A percentile compares a stretch with the other conserved stretches of the same genome.
Conservation (phyloP, 176 grass and related monocot species). For the Dactylis glomerata region DNA sequence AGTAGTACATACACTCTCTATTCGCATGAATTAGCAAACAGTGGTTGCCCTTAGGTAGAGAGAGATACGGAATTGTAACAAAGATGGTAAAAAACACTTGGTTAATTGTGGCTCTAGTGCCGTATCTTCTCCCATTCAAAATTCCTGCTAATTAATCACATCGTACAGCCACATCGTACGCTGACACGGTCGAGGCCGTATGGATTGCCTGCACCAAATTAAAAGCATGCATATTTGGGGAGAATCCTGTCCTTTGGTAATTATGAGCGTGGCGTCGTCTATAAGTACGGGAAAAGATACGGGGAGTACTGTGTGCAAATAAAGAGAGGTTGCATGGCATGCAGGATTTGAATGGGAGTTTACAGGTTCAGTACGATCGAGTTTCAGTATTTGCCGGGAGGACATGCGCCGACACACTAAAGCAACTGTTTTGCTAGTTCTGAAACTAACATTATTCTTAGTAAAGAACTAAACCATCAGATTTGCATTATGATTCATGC, state of each 20-base stretch:
- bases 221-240: neutral
- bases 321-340: no score
- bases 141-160: no score
- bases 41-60: no score
- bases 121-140: neutral
- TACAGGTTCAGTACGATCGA: neutral
- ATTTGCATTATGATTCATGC: no score
- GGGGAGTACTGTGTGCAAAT: neutral
- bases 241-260: neutral
- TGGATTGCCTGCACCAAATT: neutral
- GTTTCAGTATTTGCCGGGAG: neutral
- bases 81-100: neutral
- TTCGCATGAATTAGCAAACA: no score
- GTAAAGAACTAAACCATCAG: no score
- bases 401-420: no score
- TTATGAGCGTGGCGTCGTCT: neutral
- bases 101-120: neutral
- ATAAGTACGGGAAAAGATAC: neutral
- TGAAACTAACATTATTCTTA: no score
- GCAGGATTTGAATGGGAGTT: slow-evolving; percentile 5
- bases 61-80: neutral
- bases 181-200: neutral
- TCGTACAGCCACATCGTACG: neutral
- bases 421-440: no score
- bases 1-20: no score